Base-by-base conservation (phyloP, 768 basidiomycete species). In the Basidioascus undulatus region DNA sequence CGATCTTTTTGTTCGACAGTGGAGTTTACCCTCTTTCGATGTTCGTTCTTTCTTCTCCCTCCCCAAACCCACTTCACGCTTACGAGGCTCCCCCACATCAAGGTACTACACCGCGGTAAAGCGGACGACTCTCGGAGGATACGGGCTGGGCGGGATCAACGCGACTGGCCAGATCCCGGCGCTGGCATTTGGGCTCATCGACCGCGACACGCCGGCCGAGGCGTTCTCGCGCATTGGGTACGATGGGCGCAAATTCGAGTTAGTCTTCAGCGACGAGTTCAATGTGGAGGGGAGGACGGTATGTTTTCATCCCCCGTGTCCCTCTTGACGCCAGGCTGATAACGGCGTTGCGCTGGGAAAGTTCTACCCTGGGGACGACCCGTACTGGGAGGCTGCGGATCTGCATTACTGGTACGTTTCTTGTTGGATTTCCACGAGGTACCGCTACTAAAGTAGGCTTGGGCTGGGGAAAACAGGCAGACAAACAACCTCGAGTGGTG, bases 231-330 rank as follows among this genome's bases (percentile, higher is more conserved):
- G 63, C 30, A 50, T 56, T 6, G 69, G 71, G 4, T 72, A 55
- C 16, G 64, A 74, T 49, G 66, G 74, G 18, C 59, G n/a, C n/a
- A 66, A 48, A 48, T 73, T 56, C 70, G 74, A 51, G 42, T 65
- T 89, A 11, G 72, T 83, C 4, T 86, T 82, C 57, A 81, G 78
- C 31, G 83, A 86, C 56, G 84, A 87, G 56, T 86, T 86, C 58
- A 74, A 86, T 44, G 62, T 61, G 7, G 72, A 75, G 4, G 74
- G 76, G 13, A 70, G 84, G 30, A 69, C 75, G n/a, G n/a, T n/a
- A n/a, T n/a, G n/a, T n/a, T n/a, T n/a, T n/a, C n/a, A n/a, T n/a
- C n/a, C n/a, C n/a, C n/a, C n/a, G n/a, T n/a, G n/a, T n/a, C n/a
- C n/a, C n/a, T n/a, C n/a, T n/a, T n/a, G n/a, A n/a, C n/a, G n/a